Conservation (phyloP, 495 filamentous ascomycete species). For the Darksidea phi region DNA sequence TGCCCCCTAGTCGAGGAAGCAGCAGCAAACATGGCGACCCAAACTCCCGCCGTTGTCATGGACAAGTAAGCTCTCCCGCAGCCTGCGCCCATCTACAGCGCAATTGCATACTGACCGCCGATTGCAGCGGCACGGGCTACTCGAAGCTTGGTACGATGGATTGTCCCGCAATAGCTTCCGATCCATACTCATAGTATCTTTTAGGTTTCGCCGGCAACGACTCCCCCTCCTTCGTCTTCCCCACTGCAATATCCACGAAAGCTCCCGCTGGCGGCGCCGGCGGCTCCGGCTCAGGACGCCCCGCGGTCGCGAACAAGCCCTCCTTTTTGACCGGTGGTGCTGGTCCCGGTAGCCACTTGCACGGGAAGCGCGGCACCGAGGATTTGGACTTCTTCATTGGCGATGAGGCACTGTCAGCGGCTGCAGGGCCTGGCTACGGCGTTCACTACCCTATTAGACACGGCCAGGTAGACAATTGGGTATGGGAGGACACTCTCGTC, state of each 20-base stretch:
- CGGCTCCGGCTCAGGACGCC: conserved; percentile 79
- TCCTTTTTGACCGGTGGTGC: conserved; percentile 91
- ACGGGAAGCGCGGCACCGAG: conserved; percentile 91
- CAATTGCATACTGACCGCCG: conserved; percentile 30
- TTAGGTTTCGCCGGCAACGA: conserved; percentile 98
- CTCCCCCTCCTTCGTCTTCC: conserved; percentile 98
- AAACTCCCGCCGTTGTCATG: conserved; percentile 99
- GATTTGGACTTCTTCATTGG: conserved; percentile 99
- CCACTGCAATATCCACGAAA: conserved; percentile 96
- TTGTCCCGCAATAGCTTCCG: conserved; percentile 36
- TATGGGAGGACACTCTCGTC: conserved; percentile 37
- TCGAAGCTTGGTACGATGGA: conserved; percentile 79
- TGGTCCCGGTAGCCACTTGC: conserved; percentile 75
- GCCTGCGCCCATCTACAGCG: conserved; percentile 9
- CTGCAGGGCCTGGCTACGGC: conserved; percentile 84
- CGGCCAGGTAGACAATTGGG: conserved; percentile 98
- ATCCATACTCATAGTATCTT: conserved; percentile 9
- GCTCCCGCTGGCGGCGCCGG: conserved; percentile 65
- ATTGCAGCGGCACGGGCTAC: conserved; percentile 88
- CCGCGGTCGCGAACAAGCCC: conserved; percentile 88
- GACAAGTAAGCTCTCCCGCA: conserved; percentile 80
- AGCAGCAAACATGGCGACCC: conserved; percentile 72
- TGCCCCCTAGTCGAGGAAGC: conserved; percentile 25
- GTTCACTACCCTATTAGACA: conserved; percentile 97
- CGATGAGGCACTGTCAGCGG: conserved; percentile 85